Conservation (phyloP, 108 stramenopile species). For the Hondaea fermentalgiana region DNA sequence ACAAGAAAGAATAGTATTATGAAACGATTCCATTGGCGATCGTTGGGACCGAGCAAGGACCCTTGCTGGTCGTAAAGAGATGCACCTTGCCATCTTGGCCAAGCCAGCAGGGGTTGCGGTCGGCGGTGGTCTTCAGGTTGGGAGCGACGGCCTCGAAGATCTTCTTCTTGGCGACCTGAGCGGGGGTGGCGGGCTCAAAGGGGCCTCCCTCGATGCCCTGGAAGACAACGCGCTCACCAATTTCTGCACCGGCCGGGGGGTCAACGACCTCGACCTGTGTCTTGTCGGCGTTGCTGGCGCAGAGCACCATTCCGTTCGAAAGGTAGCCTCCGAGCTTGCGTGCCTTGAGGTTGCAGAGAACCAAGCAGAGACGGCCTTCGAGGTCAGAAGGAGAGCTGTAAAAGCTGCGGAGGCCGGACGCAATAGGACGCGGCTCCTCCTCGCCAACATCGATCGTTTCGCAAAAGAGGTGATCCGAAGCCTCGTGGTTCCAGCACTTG, state of each 20-base stretch:
- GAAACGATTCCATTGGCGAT: not conserved
- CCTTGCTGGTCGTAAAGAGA: not conserved
- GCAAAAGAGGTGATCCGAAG: slow-evolving; percentile 92
- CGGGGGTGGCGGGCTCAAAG: slow-evolving; percentile 59
- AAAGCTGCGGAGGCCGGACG: slow-evolving; percentile 73
- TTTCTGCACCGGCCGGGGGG: slow-evolving; percentile 72
- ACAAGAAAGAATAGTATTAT: not conserved
- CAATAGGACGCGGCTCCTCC: slow-evolving; percentile 71
- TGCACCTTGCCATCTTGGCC: not conserved
- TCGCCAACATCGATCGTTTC: slow-evolving; percentile 96
- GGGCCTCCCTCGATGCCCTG: slow-evolving; percentile 70
- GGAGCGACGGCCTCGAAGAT: slow-evolving; percentile 72
- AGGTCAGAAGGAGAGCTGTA: slow-evolving; percentile 78
- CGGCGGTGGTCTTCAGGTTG: slow-evolving; percentile 73
- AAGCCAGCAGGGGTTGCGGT: slow-evolving; percentile 50
- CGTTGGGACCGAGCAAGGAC: not conserved
- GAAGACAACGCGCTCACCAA: slow-evolving; percentile 82
- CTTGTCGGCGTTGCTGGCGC: slow-evolving; percentile 63
- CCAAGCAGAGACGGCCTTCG: slow-evolving; percentile 74
- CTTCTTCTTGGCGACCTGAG: slow-evolving; percentile 95
- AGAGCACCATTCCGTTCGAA: slow-evolving; percentile 94
- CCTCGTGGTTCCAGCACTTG: slow-evolving; percentile 86
- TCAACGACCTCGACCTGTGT: slow-evolving; percentile 83
- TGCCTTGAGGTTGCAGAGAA: slow-evolving; percentile 93
- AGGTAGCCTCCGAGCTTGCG: slow-evolving; percentile 87